Base-by-base conservation (phyloP, 768 basidiomycete genomes). In the Psilocybe subaeruginosa region DNA sequence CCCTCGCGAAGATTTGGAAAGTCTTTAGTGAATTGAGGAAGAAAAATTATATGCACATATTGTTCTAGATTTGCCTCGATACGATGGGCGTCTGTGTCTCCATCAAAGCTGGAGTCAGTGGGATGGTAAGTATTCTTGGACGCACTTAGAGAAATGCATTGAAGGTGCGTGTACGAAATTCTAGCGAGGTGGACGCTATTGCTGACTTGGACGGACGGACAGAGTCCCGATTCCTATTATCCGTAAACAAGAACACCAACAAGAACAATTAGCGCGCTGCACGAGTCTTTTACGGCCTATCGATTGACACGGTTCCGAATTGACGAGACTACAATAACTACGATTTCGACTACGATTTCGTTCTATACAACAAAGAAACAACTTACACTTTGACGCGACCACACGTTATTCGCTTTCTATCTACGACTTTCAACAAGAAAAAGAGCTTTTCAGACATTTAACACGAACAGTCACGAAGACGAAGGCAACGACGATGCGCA, bases 231-330 rank as follows among this genome's bases (percentile, higher is more conserved):
- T 37, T 23, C 23, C 23, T 23, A 23, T 23, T 23, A 33, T 8
- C 31, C n/a, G 3, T n/a, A 37, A 53, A 53, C 14, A 37, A 57
- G 11, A 16, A 43, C 41, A 57, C 9, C n/a, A 57, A 4, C 33
- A 35, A 35, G 7, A 48, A 19, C 31, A 46, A 49, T 46, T 57
- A 57, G 49, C 56, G 46, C 46, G 31, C 30, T 23, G 31, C 3
- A 48, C 56, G 45, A 46, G 47, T 48, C 31, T 46, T 46, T 31
- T 45, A 57, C 56, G 56, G 47, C 47, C 47, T 19, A 23, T 23
- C 23, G 23, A 35, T 57, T 33, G 35, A 48, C 46, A 47, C 56
- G 56, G 35, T 17, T 48, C 46, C 46, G 45, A 49, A 53, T 19
- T 53, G 46, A 48, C 29, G 29, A 33, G 16, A 57, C 16, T 33